Evolutionary conservation across 306 rosid species (phyloP).

Genomic region (Macrotyloma uniflorum): DNA sequence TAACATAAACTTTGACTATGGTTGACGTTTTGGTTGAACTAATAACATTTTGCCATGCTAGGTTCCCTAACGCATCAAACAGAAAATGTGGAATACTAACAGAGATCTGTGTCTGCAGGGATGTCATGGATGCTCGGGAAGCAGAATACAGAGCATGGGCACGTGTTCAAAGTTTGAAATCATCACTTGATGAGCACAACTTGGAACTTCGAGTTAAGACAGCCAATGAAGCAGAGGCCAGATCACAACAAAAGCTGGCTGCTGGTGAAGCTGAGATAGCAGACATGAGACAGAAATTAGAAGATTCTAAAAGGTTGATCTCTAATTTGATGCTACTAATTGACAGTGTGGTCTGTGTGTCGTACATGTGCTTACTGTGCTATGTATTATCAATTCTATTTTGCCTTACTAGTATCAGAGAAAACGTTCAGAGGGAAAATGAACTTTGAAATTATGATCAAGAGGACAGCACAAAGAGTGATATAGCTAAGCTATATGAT

Average conservation of each 20-base stretch:
- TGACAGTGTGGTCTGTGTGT: constrained; percentile 14
- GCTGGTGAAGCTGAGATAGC: constrained; percentile 96
- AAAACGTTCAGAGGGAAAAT: not conserved
- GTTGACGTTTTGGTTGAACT: constrained; percentile 7
- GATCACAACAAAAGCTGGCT: constrained; percentile 90
- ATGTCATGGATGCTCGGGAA: constrained; percentile 78
- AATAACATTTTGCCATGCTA: not conserved
- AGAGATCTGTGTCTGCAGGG: constrained; percentile 58
- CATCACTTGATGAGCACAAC: constrained; percentile 82
- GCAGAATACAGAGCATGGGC: constrained; percentile 91
- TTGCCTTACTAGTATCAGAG: not conserved
- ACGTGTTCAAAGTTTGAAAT: constrained; percentile 71
- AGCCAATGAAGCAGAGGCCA: constrained; percentile 97
- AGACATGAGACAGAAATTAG: constrained; percentile 73
- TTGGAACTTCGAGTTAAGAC: constrained; percentile 88
- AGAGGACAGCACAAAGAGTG: not conserved
- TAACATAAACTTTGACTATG: not conserved
- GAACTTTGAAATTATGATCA: not conserved
- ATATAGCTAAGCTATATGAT: not conserved
- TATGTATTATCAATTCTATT: not conserved
- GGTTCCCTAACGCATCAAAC: constrained; percentile 9
- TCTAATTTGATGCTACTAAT: not conserved
- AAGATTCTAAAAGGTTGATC: constrained; percentile 74
- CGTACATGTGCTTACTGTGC: not conserved
- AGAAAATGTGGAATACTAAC: constrained; percentile 21